phyloP scores from a whole-genome alignment of 176 grass and related monocot genomes.

The Hsuehochloa calcarea region DNA sequence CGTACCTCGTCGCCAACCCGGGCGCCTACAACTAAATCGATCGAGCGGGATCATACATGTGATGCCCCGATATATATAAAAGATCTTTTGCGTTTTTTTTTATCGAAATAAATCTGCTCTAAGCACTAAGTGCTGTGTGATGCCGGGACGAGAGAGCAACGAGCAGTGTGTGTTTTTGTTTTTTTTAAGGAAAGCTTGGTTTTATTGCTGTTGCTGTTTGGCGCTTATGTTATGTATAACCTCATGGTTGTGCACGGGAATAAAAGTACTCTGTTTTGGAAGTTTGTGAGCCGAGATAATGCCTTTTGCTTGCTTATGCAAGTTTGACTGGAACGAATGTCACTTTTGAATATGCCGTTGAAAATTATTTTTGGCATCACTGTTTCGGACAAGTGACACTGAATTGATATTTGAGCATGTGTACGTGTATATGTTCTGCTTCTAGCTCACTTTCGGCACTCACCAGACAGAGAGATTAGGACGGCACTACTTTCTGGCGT shows the following conservation, averaged over 20 bases:
- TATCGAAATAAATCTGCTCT: conserved; percentile 10
- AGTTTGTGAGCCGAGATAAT: background rate
- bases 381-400: background rate
- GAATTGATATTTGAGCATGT: background rate
- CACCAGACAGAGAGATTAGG: too few relatives aligned
- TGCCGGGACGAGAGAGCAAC: background rate
- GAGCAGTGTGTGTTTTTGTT: background rate
- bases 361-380: background rate
- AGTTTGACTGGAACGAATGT: too few relatives aligned
- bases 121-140: background rate
- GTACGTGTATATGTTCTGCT: too few relatives aligned
- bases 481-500: background rate
- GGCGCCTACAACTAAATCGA: conserved; percentile 47
- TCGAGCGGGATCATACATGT: background rate
- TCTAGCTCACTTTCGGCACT: too few relatives aligned
- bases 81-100: background rate
- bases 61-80: background rate
- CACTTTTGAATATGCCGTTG: background rate
- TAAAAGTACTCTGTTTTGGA: background rate
- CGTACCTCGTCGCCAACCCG: conserved; percentile 58
- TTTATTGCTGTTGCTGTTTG: background rate
- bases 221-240: background rate
- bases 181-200: background rate
- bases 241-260: background rate
- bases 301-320: background rate